A percentile compares a stretch with the other conserved stretches of the same genome.
Evolutionary conservation across 2,329 filamentous ascomycete genomes (phyloP).

Genomic region (Cadophora luteo-olivacea): DNA sequence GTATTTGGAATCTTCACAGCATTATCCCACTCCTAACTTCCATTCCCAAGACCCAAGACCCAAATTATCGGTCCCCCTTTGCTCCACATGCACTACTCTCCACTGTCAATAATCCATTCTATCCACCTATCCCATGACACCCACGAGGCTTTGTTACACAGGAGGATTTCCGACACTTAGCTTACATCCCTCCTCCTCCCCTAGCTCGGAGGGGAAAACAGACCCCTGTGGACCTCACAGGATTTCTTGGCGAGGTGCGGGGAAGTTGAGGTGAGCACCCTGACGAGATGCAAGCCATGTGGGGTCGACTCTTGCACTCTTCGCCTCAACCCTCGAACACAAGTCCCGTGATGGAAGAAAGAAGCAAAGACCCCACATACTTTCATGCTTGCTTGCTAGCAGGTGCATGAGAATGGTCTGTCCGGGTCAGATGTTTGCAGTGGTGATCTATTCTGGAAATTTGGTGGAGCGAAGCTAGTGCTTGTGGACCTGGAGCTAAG

Average conservation of each 20-base stretch:
- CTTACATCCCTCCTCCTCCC: background rate
- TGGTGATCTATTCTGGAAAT: background rate
- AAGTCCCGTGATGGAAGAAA: no score
- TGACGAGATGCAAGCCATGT: background rate
- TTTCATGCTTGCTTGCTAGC: background rate
- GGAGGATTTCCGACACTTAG: background rate
- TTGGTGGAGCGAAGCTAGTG: background rate
- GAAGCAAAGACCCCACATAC: conserved; percentile 1
- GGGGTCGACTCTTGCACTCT: background rate
- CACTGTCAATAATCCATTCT: background rate
- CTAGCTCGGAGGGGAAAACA: background rate
- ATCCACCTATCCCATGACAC: background rate
- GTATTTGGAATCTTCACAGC: no score
- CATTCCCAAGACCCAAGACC: background rate
- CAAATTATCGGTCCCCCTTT: background rate
- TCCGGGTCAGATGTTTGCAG: no score
- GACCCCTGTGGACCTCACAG: background rate
- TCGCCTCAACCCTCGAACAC: no score
- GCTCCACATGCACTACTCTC: background rate
- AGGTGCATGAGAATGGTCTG: background rate
- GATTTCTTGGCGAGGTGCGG: background rate
- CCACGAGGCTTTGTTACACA: background rate
- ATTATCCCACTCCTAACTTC: no score
- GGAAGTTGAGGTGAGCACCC: background rate
- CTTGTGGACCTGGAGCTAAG: background rate